Conservation (phyloP, 176 grass and related monocot species). For the Musa beccarii region DNA sequence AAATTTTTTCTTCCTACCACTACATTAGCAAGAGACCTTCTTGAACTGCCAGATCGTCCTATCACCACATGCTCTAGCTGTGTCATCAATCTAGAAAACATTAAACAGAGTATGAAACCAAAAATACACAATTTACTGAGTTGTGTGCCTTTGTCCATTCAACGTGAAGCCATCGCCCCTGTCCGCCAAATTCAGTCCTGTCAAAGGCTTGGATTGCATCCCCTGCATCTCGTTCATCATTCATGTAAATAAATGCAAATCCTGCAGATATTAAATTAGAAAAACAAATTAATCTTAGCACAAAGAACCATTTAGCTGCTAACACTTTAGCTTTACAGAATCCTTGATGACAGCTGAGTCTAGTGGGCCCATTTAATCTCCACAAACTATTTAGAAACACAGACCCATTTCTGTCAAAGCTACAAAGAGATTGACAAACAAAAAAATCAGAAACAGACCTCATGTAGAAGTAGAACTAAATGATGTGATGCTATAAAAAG, state of each 20-base stretch:
- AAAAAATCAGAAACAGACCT: constrained; percentile 93
- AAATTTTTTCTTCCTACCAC: too few species aligned
- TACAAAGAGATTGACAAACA: constrained; percentile 23
- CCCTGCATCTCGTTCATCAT: constrained; percentile 89
- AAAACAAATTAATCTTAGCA: constrained; percentile 18
- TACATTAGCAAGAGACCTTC: constrained; percentile 52
- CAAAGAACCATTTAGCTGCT: not conserved
- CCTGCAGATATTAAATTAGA: constrained; percentile 39
- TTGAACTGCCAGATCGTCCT: constrained; percentile 53
- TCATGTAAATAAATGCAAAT: constrained; percentile 99
- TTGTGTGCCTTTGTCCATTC: constrained; percentile 79
- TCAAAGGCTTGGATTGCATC: constrained; percentile 82
- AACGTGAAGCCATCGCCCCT: constrained; percentile 72
- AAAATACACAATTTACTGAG: not conserved
- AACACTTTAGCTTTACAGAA: constrained; percentile 7
- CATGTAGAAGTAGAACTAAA: constrained; percentile 61
- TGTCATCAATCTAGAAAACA: not conserved
- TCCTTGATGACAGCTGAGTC: constrained; percentile 7
- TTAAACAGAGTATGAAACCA: not conserved
- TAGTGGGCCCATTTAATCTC: not conserved
- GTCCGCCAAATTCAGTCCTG: constrained; percentile 81
- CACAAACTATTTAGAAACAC: constrained; percentile 23
- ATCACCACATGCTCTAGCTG: constrained; percentile 65
- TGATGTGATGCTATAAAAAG: constrained; percentile 62
- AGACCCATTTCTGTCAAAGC: constrained; percentile 41